Evolutionary conservation across 768 basidiomycete species (phyloP).

Genomic region (Calocybe gangraenosa): DNA sequence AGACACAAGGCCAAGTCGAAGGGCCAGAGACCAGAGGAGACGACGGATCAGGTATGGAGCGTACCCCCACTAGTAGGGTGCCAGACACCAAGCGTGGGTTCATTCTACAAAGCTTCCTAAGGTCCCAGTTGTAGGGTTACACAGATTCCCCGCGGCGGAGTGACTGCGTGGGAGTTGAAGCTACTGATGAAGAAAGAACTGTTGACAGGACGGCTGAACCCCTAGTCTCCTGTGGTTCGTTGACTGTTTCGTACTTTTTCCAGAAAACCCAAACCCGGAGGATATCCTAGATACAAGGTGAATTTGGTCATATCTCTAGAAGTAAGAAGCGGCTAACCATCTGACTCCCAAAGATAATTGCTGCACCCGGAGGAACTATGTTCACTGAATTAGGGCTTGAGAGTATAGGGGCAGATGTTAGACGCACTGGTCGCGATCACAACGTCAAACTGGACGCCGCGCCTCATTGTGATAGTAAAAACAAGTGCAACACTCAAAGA

Average conservation of each 20-base stretch:
- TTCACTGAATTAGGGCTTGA: background rate
- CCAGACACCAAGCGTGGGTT: too few species aligned
- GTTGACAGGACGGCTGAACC: slow-evolving; percentile 5
- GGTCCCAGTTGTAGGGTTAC: too few species aligned
- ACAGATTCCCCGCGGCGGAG: too few species aligned
- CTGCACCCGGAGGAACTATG: slow-evolving; percentile 23
- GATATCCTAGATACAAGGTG: slow-evolving; percentile 11
- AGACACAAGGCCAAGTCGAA: too few species aligned
- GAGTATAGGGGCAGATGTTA: background rate
- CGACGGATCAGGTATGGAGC: too few species aligned
- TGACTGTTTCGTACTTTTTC: slow-evolving; percentile 3
- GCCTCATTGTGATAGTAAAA: slow-evolving; percentile 18
- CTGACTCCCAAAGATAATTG: slow-evolving; percentile 27
- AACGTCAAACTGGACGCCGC: slow-evolving; percentile 26
- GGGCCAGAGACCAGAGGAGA: too few species aligned
- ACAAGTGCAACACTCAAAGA: slow-evolving; percentile 22
- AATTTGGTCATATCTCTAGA: background rate
- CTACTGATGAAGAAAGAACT: slow-evolving; percentile 5
- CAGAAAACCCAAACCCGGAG: slow-evolving; percentile 15
- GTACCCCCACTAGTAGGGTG: too few species aligned
- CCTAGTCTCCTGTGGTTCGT: background rate
- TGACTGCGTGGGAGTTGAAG: too few species aligned
- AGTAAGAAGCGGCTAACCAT: slow-evolving; percentile 12
- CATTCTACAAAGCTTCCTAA: too few species aligned
- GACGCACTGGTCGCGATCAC: slow-evolving; percentile 23